Base-by-base conservation (phyloP, 371 early-diverging fungal genomes). In the Mucor saturninus region DNA sequence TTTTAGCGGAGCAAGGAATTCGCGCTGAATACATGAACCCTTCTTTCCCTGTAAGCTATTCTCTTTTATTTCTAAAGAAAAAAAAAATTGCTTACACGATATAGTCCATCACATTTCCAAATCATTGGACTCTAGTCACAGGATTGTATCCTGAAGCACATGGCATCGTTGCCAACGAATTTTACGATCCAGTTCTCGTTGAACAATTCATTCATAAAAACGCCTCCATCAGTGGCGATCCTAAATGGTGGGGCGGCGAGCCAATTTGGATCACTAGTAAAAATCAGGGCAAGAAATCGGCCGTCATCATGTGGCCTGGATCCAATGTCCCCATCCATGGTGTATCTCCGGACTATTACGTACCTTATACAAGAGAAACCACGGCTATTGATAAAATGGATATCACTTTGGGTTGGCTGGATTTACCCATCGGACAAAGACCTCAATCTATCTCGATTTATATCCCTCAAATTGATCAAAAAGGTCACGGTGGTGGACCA, bases 91-190 rank as follows among this genome's bases (percentile, higher is more conserved):
- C 6, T 6, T 38, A 38, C 6, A 38, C 39, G 11, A 8, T 8
- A 26, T 55, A 84, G 84, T 69, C 83, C 13, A 75, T 91, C 38
- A 97, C 98, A 0, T 96, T 95, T 64, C 93, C 98, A 4, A 98
- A 98, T 76, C 97, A 98, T 70, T 96, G 93, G 76, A 85, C 96
- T 2, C 71, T 98, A 21, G 92, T 80, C 2, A 97, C 98, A 2
- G 98, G 98, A 5, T 70, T 96, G 48, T 92, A 90, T 67, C 97
- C 98, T 0, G 91, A 92, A 50, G 75, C 84, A 4, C 97, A 98
- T 65, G 98, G 97, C 4, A 97, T 98, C 65, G 92, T 98, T 2
- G 89, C 86, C 51, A 97, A 98, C 73, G 82, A 78, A 32, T 98
- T 97, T 69, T 92, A 83, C 63, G 97, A 95, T 71, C 86, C 93